Base-by-base conservation (phyloP, 805 yeast species). In the Candida broadrunensis region DNA sequence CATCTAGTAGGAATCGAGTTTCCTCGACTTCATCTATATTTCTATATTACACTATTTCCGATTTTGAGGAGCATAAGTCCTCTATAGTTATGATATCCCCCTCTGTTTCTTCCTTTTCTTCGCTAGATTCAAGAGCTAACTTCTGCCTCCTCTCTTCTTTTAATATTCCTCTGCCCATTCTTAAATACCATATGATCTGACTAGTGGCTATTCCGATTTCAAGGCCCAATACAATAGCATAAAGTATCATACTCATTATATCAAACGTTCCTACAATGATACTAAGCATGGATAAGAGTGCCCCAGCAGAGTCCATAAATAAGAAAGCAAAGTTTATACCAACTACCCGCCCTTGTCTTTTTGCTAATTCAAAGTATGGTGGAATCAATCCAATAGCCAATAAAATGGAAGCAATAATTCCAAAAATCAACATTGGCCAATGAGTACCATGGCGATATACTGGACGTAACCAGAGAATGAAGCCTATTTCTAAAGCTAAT, bases 321-420 rank as follows among this genome's bases (percentile, higher is more conserved):
- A 91, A 68, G 48, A 91, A 91, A 2, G 85, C 49, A 54, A 91
- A 89, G 57, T 89, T 89, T 54, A 91, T 84, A 0, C 98, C 98
- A 3, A 89, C 80, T 2, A 91, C 97, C 26, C 85, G 66, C 1
- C 97, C 97, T 38, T 78, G 61, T 47, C 96, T 72, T 54, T 88
- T 86, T 24, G 80, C 75, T 19, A 91, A 65, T 58, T 91, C 97
- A 50, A 80, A 81, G 58, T 90, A 91, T 4, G 97, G 97, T 0
- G 97, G 97, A 0, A 91, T 48, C 26, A 91, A 70, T 0, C 98
- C 98, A 2, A 75, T 56, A 0, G 85, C 93, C 7, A 91, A 65
- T 15, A 87, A 57, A 0, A 90, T 69, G 1, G 93, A 79, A 0
- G 97, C 96, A 14, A 88, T 46, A 21, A 87, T 76, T 12, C 97